Evolutionary conservation across 2,329 filamentous ascomycete species (phyloP).

Genomic region (Pseudogymnoascus sp.): DNA sequence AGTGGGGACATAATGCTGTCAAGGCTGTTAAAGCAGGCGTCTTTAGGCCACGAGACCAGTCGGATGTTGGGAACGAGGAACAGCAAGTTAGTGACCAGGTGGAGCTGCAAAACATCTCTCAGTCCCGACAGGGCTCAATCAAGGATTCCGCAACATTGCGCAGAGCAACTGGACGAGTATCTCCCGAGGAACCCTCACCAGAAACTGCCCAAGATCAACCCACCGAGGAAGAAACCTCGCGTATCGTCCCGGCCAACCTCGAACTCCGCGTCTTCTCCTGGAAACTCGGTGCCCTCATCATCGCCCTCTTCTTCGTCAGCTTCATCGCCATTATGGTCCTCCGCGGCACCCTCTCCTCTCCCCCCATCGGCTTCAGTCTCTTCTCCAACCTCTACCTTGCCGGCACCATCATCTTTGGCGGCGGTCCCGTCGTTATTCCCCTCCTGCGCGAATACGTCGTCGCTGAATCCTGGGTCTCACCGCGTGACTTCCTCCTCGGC

Average conservation of each 20-base stretch:
- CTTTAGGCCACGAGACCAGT: not conserved
- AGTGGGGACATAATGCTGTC: not conserved
- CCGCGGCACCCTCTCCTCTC: slow-evolving; percentile 35
- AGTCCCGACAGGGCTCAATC: not conserved
- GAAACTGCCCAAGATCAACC: not conserved
- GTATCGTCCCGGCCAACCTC: slow-evolving; percentile 13
- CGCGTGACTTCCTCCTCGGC: slow-evolving; percentile 65
- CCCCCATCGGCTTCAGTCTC: slow-evolving; percentile 47
- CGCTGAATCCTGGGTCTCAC: slow-evolving; percentile 60
- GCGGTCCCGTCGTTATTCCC: slow-evolving; percentile 59
- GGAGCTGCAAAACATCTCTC: not conserved
- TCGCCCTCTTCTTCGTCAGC: slow-evolving; percentile 43
- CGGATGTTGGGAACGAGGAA: not conserved
- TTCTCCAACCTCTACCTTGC: slow-evolving; percentile 70
- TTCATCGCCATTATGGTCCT: slow-evolving; percentile 52
- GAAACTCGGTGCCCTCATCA: slow-evolving; percentile 37
- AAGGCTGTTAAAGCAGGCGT: not conserved
- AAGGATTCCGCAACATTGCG: not conserved
- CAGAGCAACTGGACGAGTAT: not conserved
- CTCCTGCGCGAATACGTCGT: slow-evolving; percentile 58
- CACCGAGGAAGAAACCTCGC: not conserved
- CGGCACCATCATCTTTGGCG: slow-evolving; percentile 51
- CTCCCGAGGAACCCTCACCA: not conserved
- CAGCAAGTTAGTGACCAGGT: not conserved
- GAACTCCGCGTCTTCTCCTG: slow-evolving; percentile 33